A percentile compares a stretch with the other conserved stretches of the same genome.
Evolutionary conservation across 2,329 filamentous ascomycete genomes (phyloP).

Genomic region (Fusarium lyarnte): DNA sequence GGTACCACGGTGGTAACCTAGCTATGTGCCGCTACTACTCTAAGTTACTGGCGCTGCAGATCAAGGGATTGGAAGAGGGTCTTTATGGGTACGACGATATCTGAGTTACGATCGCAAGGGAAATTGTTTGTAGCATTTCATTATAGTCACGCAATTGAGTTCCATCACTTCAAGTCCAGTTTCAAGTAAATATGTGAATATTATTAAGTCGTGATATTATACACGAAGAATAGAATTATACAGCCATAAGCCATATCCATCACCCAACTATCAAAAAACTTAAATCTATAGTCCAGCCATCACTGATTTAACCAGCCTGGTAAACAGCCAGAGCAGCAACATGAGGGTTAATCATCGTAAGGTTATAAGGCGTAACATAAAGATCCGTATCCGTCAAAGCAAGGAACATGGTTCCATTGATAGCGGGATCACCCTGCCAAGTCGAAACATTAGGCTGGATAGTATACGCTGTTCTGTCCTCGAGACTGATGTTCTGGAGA

Average conservation of each 20-base stretch:
- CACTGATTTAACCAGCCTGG: constrained; percentile 71
- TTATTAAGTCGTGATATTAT: not conserved
- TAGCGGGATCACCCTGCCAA: constrained; percentile 72
- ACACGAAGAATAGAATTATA: not conserved
- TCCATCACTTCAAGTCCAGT: accelerated
- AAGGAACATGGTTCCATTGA: constrained; percentile 84
- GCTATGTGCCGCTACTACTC: constrained; percentile 71
- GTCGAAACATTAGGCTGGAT: constrained; percentile 77
- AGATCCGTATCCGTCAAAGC: constrained; percentile 76
- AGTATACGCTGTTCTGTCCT: constrained; percentile 67
- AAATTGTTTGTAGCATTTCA: not conserved
- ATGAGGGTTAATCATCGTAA: constrained; percentile 78
- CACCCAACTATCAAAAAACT: accelerated
- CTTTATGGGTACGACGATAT: constrained; percentile 49
- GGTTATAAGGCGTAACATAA: constrained; percentile 79
- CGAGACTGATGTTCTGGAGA: constrained; percentile 60
- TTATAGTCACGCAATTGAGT: not conserved
- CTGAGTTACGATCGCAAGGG: accelerated
- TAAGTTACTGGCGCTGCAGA: constrained; percentile 61
- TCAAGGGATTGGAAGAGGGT: constrained; percentile 56
- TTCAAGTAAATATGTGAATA: not conserved
- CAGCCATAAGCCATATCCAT: not conserved
- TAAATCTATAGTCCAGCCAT: accelerated
- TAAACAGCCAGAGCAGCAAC: constrained; percentile 80
- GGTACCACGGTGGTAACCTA: constrained; percentile 73